A percentile compares a stretch with the other conserved stretches of the same genome.
Conservation (phyloP, 148 eudicot genomes). For the Nepenthes gracilis region DNA sequence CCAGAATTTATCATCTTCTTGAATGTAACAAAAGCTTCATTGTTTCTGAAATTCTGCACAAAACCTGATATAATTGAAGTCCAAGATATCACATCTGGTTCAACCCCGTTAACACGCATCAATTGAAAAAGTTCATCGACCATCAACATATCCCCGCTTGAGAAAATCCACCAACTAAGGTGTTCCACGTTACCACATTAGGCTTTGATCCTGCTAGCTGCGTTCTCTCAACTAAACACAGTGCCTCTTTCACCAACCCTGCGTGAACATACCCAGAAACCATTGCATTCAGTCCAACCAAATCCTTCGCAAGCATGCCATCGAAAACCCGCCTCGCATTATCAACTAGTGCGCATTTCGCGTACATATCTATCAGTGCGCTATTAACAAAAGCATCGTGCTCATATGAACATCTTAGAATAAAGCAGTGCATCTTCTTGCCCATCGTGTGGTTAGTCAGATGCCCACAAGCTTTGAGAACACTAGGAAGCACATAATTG, state of each 20-base stretch:
- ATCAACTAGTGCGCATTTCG: conserved; percentile 40
- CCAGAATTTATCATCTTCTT: conserved; percentile 45
- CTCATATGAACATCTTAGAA: conserved; percentile 28
- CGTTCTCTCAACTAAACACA: conserved; percentile 40
- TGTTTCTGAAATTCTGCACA: conserved; percentile 44
- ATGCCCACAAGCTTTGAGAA: conserved; percentile 70
- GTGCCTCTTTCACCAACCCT: conserved; percentile 47
- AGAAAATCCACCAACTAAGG: conserved; percentile 63
- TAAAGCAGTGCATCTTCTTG: conserved; percentile 28
- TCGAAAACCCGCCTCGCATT: conserved; percentile 53
- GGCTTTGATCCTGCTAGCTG: conserved; percentile 33
- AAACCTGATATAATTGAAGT: conserved; percentile 69
- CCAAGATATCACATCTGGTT: conserved; percentile 88
- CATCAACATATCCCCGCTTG: conserved; percentile 53
- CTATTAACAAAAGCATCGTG: conserved; percentile 45
- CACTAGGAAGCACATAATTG: conserved; percentile 63
- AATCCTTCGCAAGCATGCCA: conserved; percentile 44
- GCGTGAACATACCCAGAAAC: conserved; percentile 61
- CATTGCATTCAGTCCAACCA: conserved; percentile 59
- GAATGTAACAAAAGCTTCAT: conserved; percentile 47
- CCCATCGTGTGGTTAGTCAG: conserved; percentile 34
- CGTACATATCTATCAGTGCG: conserved; percentile 78
- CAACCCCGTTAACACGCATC: conserved; percentile 43
- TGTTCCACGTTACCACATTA: conserved; percentile 73
- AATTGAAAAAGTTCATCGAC: conserved; percentile 37